phyloP scores from a whole-genome alignment of 2,329 filamentous ascomycete species.

The Graphiopsis chlorocephala region DNA sequence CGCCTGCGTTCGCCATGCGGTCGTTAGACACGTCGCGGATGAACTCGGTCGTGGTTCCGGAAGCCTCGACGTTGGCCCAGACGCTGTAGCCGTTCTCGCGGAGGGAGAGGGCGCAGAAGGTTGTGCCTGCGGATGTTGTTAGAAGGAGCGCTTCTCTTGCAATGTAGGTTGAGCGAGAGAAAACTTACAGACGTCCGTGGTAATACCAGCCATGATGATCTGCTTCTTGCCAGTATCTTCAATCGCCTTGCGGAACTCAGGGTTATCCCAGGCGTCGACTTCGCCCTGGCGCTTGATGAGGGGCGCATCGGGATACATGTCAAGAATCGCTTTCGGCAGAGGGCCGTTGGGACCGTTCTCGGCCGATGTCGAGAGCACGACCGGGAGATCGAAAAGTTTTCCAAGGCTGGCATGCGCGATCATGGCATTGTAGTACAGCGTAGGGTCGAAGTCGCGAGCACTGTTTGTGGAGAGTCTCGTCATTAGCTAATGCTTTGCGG shows the following conservation, averaged over 20 bases:
- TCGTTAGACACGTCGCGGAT: conserved; percentile 64
- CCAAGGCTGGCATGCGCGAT: conserved; percentile 66
- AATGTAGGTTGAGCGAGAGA: background rate
- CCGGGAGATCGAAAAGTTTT: conserved; percentile 64
- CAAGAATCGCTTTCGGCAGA: conserved; percentile 65
- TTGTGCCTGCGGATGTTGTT: conserved; percentile 48
- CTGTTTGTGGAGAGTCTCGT: background rate
- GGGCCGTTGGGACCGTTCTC: conserved; percentile 68
- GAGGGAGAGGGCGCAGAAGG: conserved; percentile 71
- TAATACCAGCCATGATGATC: conserved; percentile 69
- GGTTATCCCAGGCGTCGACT: conserved; percentile 75
- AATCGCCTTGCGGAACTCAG: conserved; percentile 64
- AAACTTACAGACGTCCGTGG: conserved; percentile 66
- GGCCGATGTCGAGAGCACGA: conserved; percentile 68
- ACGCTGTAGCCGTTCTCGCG: conserved; percentile 69
- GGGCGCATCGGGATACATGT: conserved; percentile 59
- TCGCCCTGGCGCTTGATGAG: conserved; percentile 68
- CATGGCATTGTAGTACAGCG: conserved; percentile 64
- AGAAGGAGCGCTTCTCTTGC: background rate
- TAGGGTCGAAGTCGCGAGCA: conserved; percentile 65
- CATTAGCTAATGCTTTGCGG: background rate
- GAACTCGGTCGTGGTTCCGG: conserved; percentile 61
- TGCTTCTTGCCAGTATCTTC: conserved; percentile 64
- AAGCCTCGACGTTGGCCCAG: conserved; percentile 70
- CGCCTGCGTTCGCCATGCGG: conserved; percentile 65